Base-by-base conservation (phyloP, 176 grass and related monocot genomes). In the Melocanna baccifera region DNA sequence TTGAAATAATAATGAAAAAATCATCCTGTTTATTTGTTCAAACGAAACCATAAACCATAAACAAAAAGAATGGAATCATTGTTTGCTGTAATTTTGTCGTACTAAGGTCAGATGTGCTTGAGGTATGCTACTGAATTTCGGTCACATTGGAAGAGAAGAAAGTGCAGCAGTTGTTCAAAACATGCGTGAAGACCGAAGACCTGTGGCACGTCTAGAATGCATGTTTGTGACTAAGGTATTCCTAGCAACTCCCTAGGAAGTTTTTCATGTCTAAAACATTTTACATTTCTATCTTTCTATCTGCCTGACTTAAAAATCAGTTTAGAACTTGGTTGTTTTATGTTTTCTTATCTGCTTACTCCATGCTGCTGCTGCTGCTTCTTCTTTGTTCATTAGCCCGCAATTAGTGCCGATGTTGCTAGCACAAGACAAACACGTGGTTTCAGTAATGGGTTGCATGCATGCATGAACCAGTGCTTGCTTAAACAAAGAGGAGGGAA, bases 351-450 rank as follows among this genome's bases (percentile, higher is more conserved):
- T 34, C 51, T 37, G 51, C 12, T n/a, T 40, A 15, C 6, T 15
- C 36, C 11, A 55, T 43, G 43, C 1, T 37, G 29, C 29, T 30
- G 29, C 29, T 30, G 29, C 39, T 22, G 3, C 74, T 74, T 81
- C 11, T 73, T 66, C 19, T 76, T 56, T 59, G 62, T 75, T 41
- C 39, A 29, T 63, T 61, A 62, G 8, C 40, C 79, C 79, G 41
- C 71, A 70, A 61, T 83, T 29, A 69, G 63, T 69, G 86, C 63
- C 18, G 63, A 69, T 61, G 62, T 68, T 40, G 71, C 72, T 69
- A 65, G 63, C 72, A 77, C 63, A 22, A 40, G 86, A 77, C 86
- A 88, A 83, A 23, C 51, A 53, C 51, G 39, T 50, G 52, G 67
- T 62, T 48, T 50, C 51, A 53, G 9, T 64, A 28, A 62, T 51